Percentiles rank a stretch among this genome's conserved stretches.
phyloP scores from a whole-genome alignment of 306 rosid species.

The Elaeagnus macrophylla region DNA sequence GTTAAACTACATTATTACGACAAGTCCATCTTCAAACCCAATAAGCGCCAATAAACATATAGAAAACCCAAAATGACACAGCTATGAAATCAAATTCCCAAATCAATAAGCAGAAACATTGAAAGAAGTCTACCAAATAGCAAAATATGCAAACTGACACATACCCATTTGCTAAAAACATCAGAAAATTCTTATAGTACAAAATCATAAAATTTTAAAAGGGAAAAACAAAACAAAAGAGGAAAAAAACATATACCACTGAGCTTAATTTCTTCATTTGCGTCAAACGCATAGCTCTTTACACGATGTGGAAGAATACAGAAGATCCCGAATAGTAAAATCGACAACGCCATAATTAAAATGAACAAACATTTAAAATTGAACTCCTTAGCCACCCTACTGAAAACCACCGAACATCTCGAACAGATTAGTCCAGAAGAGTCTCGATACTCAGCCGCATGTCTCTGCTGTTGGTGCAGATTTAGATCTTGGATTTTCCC shows the following conservation, averaged over 20 bases:
- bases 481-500: slow-evolving; percentile 36
- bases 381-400: slow-evolving; percentile 26
- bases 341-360: slow-evolving; percentile 44
- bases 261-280: slow-evolving; percentile 45
- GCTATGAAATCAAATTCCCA: not conserved
- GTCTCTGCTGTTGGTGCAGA: slow-evolving; percentile 33
- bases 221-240: not conserved
- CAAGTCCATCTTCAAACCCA: too few relatives aligned
- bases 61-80: not conserved
- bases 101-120: not conserved
- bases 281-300: slow-evolving; percentile 38
- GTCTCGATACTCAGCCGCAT: slow-evolving; percentile 12
- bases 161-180: slow-evolving; percentile 7
- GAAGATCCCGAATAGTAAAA: slow-evolving; percentile 63
- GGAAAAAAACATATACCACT: slow-evolving; percentile 35
- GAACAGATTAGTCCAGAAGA: slow-evolving; percentile 36
- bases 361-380: slow-evolving; percentile 68
- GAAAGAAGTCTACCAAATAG: not conserved
- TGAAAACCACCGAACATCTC: slow-evolving; percentile 34
- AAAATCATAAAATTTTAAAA: not conserved
- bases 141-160: not conserved
- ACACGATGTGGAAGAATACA: slow-evolving; percentile 62
- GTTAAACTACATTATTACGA: too few relatives aligned
- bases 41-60: too few relatives aligned
- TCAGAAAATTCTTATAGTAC: slow-evolving; percentile 11